These are phyloP conservation scores for Mortierella polycephala DNA, from an alignment of 371 early-diverging fungal genomes.

Conservation along the genomic window DNA sequence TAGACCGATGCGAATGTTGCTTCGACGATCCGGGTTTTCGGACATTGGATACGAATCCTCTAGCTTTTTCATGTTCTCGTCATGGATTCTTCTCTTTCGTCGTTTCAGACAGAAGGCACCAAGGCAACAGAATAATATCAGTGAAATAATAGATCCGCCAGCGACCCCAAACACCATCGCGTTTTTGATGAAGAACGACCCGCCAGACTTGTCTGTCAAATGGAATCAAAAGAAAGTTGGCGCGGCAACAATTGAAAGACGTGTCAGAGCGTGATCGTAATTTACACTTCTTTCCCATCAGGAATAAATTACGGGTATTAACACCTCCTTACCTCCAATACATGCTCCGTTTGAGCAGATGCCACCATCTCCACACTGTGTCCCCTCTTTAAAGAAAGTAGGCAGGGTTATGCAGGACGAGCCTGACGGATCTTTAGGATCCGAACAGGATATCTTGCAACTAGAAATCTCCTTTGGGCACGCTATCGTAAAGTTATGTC, in stretches of 20 bases:
- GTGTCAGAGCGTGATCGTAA: background rate
- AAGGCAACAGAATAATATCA: conserved; percentile 25
- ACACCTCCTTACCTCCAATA: conserved; percentile 46
- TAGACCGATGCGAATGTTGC: conserved; percentile 41
- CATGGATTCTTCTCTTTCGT: conserved; percentile 7
- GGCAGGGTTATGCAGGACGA: conserved; percentile 71
- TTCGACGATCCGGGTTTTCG: conserved; percentile 24
- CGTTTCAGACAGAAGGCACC: conserved; percentile 24
- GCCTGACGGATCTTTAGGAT: conserved; percentile 1
- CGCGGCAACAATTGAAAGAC: background rate
- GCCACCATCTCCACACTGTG: conserved; percentile 83
- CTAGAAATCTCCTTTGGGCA: conserved; percentile 64
- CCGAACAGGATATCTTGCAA: conserved; percentile 32
- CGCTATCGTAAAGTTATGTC: conserved; percentile 56
- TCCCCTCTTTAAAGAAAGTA: conserved; percentile 87
- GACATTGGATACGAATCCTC: conserved; percentile 37
- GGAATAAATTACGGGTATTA: background rate
- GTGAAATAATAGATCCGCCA: conserved; percentile 11
- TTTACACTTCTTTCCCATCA: background rate
- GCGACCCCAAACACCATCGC: conserved; percentile 13
- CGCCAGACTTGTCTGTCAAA: conserved; percentile 13
- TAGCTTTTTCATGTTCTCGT: conserved; percentile 12
- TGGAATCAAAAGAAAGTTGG: background rate
- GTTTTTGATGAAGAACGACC: conserved; percentile 31
- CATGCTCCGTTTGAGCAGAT: conserved; percentile 64